Evolutionary conservation across 73 alveolate genomes (phyloP).

Genomic region (Paraurostyla sp.): DNA sequence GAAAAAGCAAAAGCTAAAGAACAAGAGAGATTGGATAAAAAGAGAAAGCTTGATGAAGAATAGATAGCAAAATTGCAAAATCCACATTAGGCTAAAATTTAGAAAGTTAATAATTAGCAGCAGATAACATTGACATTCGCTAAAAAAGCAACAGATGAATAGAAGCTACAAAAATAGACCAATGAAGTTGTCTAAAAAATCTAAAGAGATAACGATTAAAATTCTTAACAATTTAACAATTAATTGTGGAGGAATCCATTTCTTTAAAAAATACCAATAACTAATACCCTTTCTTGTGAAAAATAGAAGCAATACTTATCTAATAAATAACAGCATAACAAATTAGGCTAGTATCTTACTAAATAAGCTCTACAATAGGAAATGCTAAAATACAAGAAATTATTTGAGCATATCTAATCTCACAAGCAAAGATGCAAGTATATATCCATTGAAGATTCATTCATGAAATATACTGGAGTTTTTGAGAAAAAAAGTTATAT

Average conservation of each 20-base stretch:
- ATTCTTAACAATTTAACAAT: too few relatives aligned
- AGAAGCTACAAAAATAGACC: not conserved
- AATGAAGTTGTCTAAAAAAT: not conserved
- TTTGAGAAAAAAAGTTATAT: constrained; percentile 15
- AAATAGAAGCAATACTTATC: too few relatives aligned
- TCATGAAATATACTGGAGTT: constrained; percentile 41
- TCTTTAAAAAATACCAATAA: too few relatives aligned
- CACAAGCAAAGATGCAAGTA: constrained; percentile 32
- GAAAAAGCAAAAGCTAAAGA: not conserved
- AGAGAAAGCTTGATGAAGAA: constrained; percentile 24
- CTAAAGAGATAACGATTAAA: too few relatives aligned
- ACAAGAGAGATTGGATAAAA: not conserved
- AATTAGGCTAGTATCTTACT: not conserved
- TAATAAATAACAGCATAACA: too few relatives aligned
- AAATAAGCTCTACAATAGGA: not conserved
- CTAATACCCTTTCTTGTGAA: too few relatives aligned
- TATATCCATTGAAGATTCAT: constrained; percentile 71
- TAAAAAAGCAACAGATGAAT: not conserved
- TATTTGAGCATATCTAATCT: not conserved
- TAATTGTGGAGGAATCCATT: too few relatives aligned
- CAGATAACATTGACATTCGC: too few relatives aligned
- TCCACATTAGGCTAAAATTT: not conserved
- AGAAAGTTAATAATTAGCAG: not conserved
- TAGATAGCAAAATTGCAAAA: not conserved
- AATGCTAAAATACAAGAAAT: not conserved